Conservation (phyloP, 2,329 filamentous ascomycete genomes). For the Trichoderma sp. region DNA sequence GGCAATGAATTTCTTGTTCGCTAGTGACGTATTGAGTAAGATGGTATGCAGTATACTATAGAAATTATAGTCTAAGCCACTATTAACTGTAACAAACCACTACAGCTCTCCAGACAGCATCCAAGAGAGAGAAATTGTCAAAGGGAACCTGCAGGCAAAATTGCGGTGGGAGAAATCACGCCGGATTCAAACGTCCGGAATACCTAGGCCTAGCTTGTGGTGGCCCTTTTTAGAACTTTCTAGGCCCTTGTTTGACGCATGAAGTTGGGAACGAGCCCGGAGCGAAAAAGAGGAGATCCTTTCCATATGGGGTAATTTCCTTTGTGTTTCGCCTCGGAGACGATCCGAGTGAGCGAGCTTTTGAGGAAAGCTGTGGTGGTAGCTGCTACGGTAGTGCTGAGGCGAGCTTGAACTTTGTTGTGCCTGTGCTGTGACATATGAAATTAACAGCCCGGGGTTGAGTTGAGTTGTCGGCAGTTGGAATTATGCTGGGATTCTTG, state of each 20-base stretch:
- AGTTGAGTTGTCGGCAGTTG: neutral
- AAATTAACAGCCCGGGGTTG: neutral
- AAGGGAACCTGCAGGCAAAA: neutral
- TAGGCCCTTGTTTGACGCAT: constrained; percentile 14
- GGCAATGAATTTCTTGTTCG: neutral
- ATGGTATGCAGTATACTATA: neutral
- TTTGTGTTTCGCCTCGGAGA: neutral
- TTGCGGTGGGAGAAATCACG: neutral
- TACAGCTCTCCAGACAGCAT: neutral
- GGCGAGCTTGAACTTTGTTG: neutral
- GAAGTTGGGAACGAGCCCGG: constrained; percentile 8
- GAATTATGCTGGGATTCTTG: neutral
- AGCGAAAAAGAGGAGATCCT: constrained; percentile 3
- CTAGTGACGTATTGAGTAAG: neutral
- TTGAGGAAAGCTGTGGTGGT: neutral
- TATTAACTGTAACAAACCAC: neutral
- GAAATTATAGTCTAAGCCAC: neutral
- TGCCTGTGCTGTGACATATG: neutral
- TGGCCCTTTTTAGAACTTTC: constrained; percentile 12
- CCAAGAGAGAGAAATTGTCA: neutral
- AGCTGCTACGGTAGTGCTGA: neutral
- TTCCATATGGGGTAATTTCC: constrained; percentile 2
- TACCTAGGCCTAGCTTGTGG: neutral
- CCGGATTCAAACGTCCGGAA: neutral
- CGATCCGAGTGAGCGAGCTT: neutral